These are phyloP conservation scores for Globisporangium carolinianum DNA, from an alignment of 352 stramenopile genomes.

Conservation along the genomic window DNA sequence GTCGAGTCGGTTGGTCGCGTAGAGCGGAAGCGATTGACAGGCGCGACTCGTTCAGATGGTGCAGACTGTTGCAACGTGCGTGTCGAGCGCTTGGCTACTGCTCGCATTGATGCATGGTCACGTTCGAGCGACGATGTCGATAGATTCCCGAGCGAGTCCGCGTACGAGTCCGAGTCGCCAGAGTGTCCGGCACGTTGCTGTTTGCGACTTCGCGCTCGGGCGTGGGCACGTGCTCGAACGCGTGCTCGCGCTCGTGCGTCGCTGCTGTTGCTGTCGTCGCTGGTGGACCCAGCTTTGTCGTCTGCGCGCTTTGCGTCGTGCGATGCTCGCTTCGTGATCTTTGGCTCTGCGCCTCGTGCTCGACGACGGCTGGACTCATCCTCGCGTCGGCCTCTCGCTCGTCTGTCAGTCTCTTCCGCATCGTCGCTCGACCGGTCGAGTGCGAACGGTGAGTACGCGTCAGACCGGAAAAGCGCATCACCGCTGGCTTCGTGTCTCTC, in stretches of 20 bases:
- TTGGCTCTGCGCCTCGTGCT: too few species aligned
- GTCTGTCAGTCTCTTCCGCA: neutral
- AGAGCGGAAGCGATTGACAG: too few species aligned
- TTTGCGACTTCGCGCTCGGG: neutral
- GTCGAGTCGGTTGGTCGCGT: neutral
- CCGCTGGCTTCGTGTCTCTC: too few species aligned
- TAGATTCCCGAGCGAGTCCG: neutral
- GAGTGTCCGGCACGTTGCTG: neutral
- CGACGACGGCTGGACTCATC: neutral
- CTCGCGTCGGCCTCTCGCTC: neutral
- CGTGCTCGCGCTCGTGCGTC: neutral
- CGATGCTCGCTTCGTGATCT: too few species aligned
- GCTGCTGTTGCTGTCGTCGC: neutral
- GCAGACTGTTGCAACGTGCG: too few species aligned
- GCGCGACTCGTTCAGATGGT: too few species aligned
- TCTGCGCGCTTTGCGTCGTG: too few species aligned
- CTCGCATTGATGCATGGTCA: too few species aligned
- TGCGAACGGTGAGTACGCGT: conserved; percentile 27
- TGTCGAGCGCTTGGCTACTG: too few species aligned
- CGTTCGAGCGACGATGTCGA: neutral
- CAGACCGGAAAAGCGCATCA: conserved; percentile 22
- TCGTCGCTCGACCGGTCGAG: neutral
- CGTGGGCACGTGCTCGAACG: neutral
- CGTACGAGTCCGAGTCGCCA: neutral
- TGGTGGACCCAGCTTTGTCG: too few species aligned